Evolutionary conservation across 2,329 filamentous ascomycete species (phyloP).

Genomic region (Exophiala aquamarina): DNA sequence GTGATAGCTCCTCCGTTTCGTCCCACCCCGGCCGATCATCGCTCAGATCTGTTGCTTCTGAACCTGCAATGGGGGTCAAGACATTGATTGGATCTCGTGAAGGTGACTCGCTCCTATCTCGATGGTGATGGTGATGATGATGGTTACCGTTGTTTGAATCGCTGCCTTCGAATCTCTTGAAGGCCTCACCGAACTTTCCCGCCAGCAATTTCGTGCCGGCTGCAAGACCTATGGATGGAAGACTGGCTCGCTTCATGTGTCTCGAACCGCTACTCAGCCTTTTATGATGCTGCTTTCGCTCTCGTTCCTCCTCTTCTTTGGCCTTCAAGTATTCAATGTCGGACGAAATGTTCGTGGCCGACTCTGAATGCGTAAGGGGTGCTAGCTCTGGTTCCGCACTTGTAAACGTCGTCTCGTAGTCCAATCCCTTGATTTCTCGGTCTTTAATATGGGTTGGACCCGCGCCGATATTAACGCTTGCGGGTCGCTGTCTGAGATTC

Average conservation of each 20-base stretch:
- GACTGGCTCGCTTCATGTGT: slow-evolving; percentile 67
- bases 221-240: slow-evolving; percentile 67
- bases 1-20: slow-evolving; percentile 71
- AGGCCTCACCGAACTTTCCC: slow-evolving; percentile 88
- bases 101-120: slow-evolving; percentile 45
- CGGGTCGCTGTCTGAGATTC: slow-evolving; percentile 68
- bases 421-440: slow-evolving; percentile 53
- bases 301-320: slow-evolving; percentile 66
- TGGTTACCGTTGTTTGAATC: slow-evolving; percentile 19
- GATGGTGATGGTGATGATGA: slow-evolving; percentile 37
- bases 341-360: slow-evolving; percentile 69
- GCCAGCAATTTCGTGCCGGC: slow-evolving; percentile 80
- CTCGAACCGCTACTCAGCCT: slow-evolving; percentile 59
- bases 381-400: slow-evolving; percentile 23
- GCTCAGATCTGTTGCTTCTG: slow-evolving; percentile 68
- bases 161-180: slow-evolving; percentile 79
- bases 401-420: slow-evolving; percentile 20
- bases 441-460: slow-evolving; percentile 82
- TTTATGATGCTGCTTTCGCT: slow-evolving; percentile 56
- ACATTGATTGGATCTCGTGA: slow-evolving; percentile 42
- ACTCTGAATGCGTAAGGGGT: slow-evolving; percentile 39
- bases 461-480: slow-evolving; percentile 79
- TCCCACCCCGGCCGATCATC: slow-evolving; percentile 66
- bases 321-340: slow-evolving; percentile 81
- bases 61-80: slow-evolving; percentile 72